phyloP scores from a whole-genome alignment of 306 rosid species.

The Pyrus communis region DNA sequence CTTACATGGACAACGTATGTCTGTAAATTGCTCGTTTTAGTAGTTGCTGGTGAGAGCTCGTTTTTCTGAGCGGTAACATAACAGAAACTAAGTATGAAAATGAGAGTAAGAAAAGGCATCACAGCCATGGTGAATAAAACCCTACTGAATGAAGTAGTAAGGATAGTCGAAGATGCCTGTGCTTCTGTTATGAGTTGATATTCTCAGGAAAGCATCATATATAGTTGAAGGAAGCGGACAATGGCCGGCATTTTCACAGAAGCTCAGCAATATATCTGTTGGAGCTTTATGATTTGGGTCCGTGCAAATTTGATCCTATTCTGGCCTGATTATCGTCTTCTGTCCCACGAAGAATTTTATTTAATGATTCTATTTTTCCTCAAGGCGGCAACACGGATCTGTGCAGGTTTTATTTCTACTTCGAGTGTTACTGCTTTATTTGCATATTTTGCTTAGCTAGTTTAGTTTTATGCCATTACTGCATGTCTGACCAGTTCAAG shows the following conservation, averaged over 20 bases:
- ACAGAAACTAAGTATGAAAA: constrained; percentile 26
- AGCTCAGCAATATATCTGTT: neutral
- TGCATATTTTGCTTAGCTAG: neutral
- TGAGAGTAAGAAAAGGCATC: constrained; percentile 20
- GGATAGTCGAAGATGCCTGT: neutral
- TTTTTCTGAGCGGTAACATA: constrained; percentile 22
- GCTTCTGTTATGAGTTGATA: neutral
- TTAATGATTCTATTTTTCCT: neutral
- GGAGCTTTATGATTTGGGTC: constrained; percentile 4
- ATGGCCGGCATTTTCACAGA: constrained; percentile 13
- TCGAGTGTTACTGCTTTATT: neutral
- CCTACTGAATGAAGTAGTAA: constrained; percentile 1
- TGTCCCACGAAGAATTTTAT: neutral
- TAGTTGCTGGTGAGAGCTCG: constrained; percentile 7
- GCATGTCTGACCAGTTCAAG: constrained; percentile 6
- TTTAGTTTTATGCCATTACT: neutral
- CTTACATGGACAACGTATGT: constrained; percentile 54
- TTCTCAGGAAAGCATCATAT: neutral
- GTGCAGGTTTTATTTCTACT: neutral
- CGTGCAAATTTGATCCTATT: neutral
- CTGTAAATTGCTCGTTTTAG: constrained; percentile 14
- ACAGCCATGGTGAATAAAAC: constrained; percentile 37
- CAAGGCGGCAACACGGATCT: constrained; percentile 8
- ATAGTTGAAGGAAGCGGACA: neutral
- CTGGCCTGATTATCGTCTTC: neutral